These are phyloP conservation scores for Aspergillus novoparasiticus DNA, from an alignment of 2,329 filamentous ascomycete species.

Conservation along the genomic window DNA sequence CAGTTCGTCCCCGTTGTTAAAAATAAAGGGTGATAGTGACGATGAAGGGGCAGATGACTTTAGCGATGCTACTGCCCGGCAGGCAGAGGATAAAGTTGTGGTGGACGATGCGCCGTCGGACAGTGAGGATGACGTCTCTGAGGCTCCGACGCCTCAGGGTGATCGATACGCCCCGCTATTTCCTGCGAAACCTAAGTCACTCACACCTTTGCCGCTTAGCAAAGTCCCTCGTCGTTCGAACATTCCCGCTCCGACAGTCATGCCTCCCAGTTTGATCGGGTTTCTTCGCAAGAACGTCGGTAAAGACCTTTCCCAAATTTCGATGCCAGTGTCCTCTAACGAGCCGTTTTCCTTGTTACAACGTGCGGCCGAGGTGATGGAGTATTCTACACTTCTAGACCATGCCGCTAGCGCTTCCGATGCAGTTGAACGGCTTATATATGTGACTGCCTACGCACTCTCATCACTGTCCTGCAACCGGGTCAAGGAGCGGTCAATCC, in stretches of 20 bases:
- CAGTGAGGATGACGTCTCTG: conserved; percentile 57
- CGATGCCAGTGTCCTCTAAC: conserved; percentile 96
- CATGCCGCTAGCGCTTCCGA: conserved; percentile 62
- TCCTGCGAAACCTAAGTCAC: conserved; percentile 72
- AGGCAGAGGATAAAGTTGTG: conserved; percentile 59
- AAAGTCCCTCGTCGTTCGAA: conserved; percentile 67
- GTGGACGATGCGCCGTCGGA: conserved; percentile 64
- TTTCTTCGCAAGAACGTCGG: conserved; percentile 97
- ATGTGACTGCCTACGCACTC: conserved; percentile 87
- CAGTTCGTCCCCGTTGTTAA: conserved; percentile 66
- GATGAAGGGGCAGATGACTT: conserved; percentile 58
- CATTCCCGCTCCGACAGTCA: conserved; percentile 72
- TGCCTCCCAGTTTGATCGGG: conserved; percentile 87
- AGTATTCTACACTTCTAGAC: conserved; percentile 85
- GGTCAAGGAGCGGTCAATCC: conserved; percentile 85
- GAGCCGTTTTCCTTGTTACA: conserved; percentile 89
- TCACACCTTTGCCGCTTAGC: conserved; percentile 75
- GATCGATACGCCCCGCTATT: conserved; percentile 60
- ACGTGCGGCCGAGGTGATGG: conserved; percentile 83
- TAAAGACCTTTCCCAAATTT: conserved; percentile 94
- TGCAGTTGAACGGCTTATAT: conserved; percentile 73
- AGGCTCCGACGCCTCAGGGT: conserved; percentile 38
- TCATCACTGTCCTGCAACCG: conserved; percentile 81
- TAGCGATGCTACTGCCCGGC: conserved; percentile 44
- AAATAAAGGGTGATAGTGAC: conserved; percentile 72